Evolutionary conservation across 176 grass and related monocot genomes (phyloP).

Genomic region (Oropetium thomaeum): DNA sequence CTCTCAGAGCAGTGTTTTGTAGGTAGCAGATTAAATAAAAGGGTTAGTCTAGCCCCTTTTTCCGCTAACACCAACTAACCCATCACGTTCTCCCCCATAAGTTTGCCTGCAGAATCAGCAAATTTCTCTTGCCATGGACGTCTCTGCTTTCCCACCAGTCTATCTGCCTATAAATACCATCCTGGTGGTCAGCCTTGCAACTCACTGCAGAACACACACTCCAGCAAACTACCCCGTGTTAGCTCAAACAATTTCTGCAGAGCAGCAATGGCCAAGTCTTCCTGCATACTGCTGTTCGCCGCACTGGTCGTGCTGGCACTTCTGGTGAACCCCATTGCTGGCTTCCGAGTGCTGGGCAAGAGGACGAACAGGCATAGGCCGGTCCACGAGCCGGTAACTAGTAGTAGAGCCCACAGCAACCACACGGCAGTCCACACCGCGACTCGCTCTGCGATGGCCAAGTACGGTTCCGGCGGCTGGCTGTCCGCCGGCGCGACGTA

Average conservation of each 20-base stretch:
- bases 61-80: constrained; percentile 26
- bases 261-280: constrained; percentile 40
- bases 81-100: constrained; percentile 55
- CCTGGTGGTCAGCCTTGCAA: constrained; percentile 14
- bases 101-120: constrained; percentile 16
- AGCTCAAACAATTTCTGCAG: not conserved
- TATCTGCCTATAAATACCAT: constrained; percentile 35
- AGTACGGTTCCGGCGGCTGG: constrained; percentile 47
- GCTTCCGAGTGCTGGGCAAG: constrained; percentile 37
- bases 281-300: constrained; percentile 15
- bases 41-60: constrained; percentile 3
- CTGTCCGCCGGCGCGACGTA: constrained; percentile 65
- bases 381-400: not conserved
- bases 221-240: no score
- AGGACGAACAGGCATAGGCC: constrained; percentile 17
- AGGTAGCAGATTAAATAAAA: constrained; percentile 17
- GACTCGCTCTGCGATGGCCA: not conserved
- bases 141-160: not conserved
- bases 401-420: constrained; percentile 24
- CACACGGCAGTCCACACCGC: constrained; percentile 7
- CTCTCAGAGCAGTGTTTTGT: not conserved
- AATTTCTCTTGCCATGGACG: constrained; percentile 31
- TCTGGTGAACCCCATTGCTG: constrained; percentile 43
- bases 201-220: no score
- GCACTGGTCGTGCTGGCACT: constrained; percentile 34